phyloP scores from a whole-genome alignment of 352 stramenopile species.

The Pythium myriotylum region DNA sequence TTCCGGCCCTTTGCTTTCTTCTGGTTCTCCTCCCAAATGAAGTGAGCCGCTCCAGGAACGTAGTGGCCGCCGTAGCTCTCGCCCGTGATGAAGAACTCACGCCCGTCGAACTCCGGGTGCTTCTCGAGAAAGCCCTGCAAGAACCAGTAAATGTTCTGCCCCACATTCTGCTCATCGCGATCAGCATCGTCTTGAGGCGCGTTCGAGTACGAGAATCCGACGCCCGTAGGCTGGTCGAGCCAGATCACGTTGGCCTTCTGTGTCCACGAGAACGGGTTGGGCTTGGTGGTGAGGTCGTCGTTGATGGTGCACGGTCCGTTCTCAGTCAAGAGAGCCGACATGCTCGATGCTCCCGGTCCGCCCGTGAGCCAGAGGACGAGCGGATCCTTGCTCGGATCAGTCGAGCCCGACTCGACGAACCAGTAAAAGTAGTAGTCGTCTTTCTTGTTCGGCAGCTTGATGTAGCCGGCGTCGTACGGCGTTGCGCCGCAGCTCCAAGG shows the following conservation, averaged over 20 bases:
- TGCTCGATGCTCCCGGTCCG: constrained; percentile 42
- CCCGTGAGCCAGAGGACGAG: constrained; percentile 66
- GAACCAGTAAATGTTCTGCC: constrained; percentile 60
- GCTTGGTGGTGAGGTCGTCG: constrained; percentile 28
- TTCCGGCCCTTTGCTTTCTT: constrained; percentile 22
- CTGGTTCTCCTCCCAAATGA: constrained; percentile 47
- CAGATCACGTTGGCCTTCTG: constrained; percentile 59
- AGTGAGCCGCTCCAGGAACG: constrained; percentile 41
- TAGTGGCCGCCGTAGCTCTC: constrained; percentile 69
- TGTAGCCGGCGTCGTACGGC: constrained; percentile 49
- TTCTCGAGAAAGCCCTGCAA: constrained; percentile 52
- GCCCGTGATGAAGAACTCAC: constrained; percentile 51
- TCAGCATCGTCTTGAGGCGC: constrained; percentile 33
- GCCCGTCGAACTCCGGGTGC: constrained; percentile 42
- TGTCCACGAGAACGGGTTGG: constrained; percentile 57
- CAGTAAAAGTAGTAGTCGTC: constrained; percentile 76
- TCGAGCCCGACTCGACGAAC: constrained; percentile 51
- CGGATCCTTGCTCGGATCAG: constrained; percentile 38
- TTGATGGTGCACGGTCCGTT: constrained; percentile 60
- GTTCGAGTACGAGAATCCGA: constrained; percentile 55
- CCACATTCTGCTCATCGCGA: constrained; percentile 36
- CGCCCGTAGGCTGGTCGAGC: no score
- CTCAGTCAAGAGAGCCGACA: constrained; percentile 45
- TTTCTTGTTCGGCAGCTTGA: no score
- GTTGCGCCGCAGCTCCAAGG: constrained; percentile 35